These are phyloP conservation scores for Hordeum pubiflorum DNA, from an alignment of 202 grass and related monocot genomes.

Conservation along the genomic window DNA sequence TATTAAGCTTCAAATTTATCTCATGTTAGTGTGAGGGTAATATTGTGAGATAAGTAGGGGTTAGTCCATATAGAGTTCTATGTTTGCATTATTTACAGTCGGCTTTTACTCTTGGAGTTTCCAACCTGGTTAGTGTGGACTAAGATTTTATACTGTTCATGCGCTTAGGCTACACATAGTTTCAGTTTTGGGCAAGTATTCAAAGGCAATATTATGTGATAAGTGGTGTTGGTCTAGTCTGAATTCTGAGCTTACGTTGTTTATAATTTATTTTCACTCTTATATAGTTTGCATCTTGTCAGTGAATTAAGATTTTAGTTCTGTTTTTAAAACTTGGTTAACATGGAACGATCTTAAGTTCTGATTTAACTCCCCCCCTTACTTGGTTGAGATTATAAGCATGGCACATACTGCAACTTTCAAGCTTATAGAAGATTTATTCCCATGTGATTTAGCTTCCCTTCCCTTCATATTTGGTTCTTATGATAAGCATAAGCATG, in stretches of 20 bases:
- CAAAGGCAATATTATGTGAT: background rate
- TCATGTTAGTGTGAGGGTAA: background rate
- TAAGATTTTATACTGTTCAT: background rate
- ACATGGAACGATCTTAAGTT: background rate
- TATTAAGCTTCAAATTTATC: background rate
- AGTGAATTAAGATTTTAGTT: background rate
- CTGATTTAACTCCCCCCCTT: background rate
- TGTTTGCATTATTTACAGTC: background rate
- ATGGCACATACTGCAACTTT: background rate
- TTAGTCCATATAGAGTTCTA: background rate
- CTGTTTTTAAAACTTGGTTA: background rate
- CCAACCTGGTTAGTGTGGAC: background rate
- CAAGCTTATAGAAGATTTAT: background rate
- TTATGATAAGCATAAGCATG: background rate
- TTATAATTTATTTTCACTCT: background rate
- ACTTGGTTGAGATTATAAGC: background rate
- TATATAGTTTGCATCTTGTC: background rate
- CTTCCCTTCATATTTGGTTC: background rate
- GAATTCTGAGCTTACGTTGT: background rate
- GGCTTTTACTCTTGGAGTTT: background rate
- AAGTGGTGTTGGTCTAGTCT: background rate
- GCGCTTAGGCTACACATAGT: background rate
- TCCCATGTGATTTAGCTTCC: background rate
- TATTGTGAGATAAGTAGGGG: background rate
- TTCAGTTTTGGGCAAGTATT: background rate